phyloP scores from a whole-genome alignment of 495 filamentous ascomycete species.

The Aspergillus diversus region DNA sequence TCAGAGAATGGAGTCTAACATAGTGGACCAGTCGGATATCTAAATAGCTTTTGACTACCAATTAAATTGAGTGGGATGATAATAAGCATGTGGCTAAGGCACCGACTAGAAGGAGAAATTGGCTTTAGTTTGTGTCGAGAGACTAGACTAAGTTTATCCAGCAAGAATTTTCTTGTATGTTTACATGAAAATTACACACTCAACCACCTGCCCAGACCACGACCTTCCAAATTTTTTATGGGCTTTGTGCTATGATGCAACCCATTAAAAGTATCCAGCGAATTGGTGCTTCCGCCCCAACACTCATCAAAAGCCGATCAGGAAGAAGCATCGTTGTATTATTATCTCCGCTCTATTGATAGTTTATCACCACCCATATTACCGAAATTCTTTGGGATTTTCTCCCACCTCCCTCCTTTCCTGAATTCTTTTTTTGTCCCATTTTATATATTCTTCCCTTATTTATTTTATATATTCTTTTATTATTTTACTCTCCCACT shows the following conservation, averaged over 20 bases:
- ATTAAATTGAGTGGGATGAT: background rate
- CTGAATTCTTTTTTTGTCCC: constrained; percentile 15
- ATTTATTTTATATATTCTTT: background rate
- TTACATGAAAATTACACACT: constrained; percentile 16
- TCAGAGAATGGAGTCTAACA: no score
- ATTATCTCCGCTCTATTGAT: constrained; percentile 8
- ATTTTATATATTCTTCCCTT: constrained; percentile 11
- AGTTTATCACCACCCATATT: background rate
- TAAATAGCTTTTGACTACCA: background rate
- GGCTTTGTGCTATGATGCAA: constrained; percentile 11
- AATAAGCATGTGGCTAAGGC: constrained; percentile 6
- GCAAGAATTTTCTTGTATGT: background rate
- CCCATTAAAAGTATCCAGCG: constrained; percentile 13
- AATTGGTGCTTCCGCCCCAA: constrained; percentile 23
- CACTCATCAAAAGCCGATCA: constrained; percentile 30
- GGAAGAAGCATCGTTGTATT: constrained; percentile 7
- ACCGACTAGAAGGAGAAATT: background rate
- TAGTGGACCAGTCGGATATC: no score
- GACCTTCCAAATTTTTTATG: background rate
- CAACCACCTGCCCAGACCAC: constrained; percentile 18
- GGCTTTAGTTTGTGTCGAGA: background rate
- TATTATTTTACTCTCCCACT: background rate
- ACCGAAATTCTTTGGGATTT: constrained; percentile 6
- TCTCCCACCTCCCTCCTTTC: constrained; percentile 8
- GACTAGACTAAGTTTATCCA: background rate